Evolutionary conservation across 129 eudicot genomes (phyloP), one percentile per base, ranked within the genome.

Genomic region (Solidago caesia): DNA sequence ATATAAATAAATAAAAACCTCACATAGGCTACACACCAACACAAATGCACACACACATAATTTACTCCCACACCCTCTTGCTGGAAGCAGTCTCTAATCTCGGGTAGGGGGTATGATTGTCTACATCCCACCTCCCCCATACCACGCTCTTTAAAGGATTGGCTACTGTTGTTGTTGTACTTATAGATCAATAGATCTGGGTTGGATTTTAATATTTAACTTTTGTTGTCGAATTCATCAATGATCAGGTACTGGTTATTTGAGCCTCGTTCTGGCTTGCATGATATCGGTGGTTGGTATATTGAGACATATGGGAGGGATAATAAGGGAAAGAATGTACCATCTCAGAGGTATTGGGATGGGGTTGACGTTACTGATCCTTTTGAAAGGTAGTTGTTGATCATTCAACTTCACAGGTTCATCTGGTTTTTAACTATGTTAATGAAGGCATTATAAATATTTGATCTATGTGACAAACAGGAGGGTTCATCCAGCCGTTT

Each of bases 221-320:
- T 59, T 59, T 21, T 2, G 4, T 48, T 44, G 64, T 61, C 3
- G 10, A 57, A 11, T 41, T 8, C 48, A 49, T 60, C 12, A 21
- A 60, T 39, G 29, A 64, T 7, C 87, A 92, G 98, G 74, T 92
- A 78, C 82, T 94, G 98, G 98, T 82, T 90, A 80, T 94, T 94
- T 84, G 97, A 94, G 77, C 98, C 98, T 71, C 93, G 97, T 64
- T 86, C 85, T 78, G 89, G 89, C n/a, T 67, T 82, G 88, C 98
- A 94, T 87, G 98, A 94, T 77, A 85, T 91, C 76, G 98, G 98
- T 25, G 96, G 97, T 47, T 94, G 98, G 98, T 90, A 90, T 73
- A 82, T 94, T 77, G 98, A 94, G 91, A 94, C 98, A 72, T 94
- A 81, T 71, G 97, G 97, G 5, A 83, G 70, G 74, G 91, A 88